Conservation (phyloP, 768 basidiomycete genomes). For the Rhodotorula toruloides region DNA sequence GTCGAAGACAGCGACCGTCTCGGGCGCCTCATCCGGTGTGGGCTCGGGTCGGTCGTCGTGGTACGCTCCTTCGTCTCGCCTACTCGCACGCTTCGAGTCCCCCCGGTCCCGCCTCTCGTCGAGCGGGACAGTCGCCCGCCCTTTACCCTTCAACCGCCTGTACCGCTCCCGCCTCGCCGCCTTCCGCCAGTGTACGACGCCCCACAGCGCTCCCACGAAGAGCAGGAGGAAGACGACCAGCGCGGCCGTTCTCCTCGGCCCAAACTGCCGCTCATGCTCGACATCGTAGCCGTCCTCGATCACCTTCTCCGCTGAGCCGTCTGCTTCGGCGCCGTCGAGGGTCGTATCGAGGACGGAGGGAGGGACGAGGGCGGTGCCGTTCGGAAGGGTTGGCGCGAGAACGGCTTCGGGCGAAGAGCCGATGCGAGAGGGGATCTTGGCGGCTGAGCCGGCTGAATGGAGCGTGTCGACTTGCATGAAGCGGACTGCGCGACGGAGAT, state of each 20-base stretch:
- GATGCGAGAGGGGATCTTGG: constrained; percentile 70
- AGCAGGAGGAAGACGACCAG: constrained; percentile 36
- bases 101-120: not conserved
- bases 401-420: constrained; percentile 59
- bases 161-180: not conserved
- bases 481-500: constrained; percentile 52
- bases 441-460: constrained; percentile 70
- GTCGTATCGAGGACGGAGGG: too few species aligned
- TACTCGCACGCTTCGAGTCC: not conserved
- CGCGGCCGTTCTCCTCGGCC: constrained; percentile 39
- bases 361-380: too few species aligned
- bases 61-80: not conserved
- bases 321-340: not conserved
- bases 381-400: constrained; percentile 38
- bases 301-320: not conserved
- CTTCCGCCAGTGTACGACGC: constrained; percentile 21
- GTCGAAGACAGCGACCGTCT: constrained; percentile 33
- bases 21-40: constrained; percentile 1
- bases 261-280: constrained; percentile 40
- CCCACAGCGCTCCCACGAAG: constrained; percentile 20
- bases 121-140: not conserved
- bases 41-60: not conserved
- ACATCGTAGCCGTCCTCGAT: constrained; percentile 37
- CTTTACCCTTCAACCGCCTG: constrained; percentile 16
- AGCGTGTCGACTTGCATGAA: constrained; percentile 92